Evolutionary conservation across 2,329 filamentous ascomycete species (phyloP).

Genomic region (Dactylonectria estremocensis): DNA sequence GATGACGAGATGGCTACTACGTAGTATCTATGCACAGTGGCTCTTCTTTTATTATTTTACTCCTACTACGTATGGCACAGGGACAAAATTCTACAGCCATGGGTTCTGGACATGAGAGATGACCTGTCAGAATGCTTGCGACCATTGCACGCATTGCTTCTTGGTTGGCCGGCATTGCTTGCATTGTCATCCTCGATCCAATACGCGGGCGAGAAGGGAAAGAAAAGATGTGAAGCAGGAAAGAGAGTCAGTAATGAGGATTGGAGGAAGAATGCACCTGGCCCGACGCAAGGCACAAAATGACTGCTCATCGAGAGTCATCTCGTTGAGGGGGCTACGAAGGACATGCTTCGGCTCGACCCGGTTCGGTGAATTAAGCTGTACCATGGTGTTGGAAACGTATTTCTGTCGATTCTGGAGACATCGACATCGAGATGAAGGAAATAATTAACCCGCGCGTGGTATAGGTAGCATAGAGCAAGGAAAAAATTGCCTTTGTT

Average conservation of each 20-base stretch:
- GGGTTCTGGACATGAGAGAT: neutral
- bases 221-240: neutral
- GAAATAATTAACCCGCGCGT: slow-evolving; percentile 17
- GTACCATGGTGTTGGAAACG: neutral
- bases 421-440: neutral
- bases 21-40: too few species aligned
- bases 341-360: neutral
- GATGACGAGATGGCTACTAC: neutral
- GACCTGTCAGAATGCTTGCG: neutral
- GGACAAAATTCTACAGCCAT: neutral
- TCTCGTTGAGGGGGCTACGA: neutral
- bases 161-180: neutral
- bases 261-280: neutral
- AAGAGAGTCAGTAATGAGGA: neutral
- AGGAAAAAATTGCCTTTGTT: slow-evolving; percentile 1
- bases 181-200: neutral
- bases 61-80: neutral
- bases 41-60: neutral
- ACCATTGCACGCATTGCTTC: neutral
- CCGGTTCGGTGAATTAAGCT: neutral
- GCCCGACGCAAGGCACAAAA: neutral
- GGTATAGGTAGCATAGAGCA: slow-evolving; percentile 17
- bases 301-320: neutral
- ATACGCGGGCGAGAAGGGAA: neutral
- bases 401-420: neutral